Conservation (phyloP, 148 eudicot genomes). For the Vaccinium myrtillus region DNA sequence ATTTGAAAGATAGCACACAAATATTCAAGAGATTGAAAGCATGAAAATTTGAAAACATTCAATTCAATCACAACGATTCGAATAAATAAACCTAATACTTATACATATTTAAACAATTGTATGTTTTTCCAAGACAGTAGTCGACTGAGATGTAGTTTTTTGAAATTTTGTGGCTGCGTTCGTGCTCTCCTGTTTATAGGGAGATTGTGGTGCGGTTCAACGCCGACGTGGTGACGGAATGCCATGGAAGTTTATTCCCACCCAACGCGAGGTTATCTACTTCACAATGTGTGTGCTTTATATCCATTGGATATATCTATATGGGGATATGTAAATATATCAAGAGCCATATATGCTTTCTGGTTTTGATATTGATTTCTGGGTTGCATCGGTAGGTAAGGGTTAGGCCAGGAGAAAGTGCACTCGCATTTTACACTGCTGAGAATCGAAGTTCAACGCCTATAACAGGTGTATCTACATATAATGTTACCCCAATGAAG, state of each 20-base stretch:
- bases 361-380: background rate
- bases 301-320: background rate
- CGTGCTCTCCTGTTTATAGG: conserved; percentile 32
- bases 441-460: conserved; percentile 87
- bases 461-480: conserved; percentile 85
- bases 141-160: background rate
- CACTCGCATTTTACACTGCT: conserved; percentile 97
- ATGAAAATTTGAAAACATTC: no score
- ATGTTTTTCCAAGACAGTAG: background rate
- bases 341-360: background rate
- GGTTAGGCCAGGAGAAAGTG: conserved; percentile 96
- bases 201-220: conserved; percentile 85
- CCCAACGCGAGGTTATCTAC: conserved; percentile 75
- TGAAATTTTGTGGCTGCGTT: background rate
- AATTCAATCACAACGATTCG: no score
- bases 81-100: no score
- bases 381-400: conserved; percentile 52
- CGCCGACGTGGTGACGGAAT: conserved; percentile 95
- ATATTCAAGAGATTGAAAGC: no score
- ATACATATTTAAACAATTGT: no score
- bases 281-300: background rate
- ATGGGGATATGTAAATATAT: background rate
- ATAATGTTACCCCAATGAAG: conserved; percentile 99
- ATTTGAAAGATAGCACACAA: no score
- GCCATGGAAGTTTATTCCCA: conserved; percentile 93